These are phyloP conservation scores for Malbranchea zuffiana DNA, from an alignment of 2,329 filamentous ascomycete species.

Conservation along the genomic window DNA sequence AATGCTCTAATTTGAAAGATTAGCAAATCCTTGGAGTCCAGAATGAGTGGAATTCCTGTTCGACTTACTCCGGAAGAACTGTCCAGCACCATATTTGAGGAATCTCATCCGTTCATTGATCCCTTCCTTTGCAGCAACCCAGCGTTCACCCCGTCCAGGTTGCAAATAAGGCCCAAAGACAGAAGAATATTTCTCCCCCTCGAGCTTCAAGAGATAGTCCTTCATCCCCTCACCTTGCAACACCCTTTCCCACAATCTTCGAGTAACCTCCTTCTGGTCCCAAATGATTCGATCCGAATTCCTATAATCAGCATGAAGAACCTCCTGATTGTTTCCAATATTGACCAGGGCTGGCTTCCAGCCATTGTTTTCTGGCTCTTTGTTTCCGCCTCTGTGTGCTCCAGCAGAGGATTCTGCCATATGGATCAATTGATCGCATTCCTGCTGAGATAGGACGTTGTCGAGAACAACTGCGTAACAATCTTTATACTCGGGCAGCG, in stretches of 20 bases:
- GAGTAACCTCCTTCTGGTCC: slow-evolving; percentile 53
- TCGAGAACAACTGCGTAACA: slow-evolving; percentile 54
- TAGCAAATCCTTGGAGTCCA: neutral
- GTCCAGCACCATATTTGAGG: slow-evolving; percentile 57
- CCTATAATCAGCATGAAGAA: slow-evolving; percentile 46
- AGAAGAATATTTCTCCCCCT: neutral
- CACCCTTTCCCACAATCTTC: slow-evolving; percentile 50
- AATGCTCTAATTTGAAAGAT: slow-evolving; percentile 43
- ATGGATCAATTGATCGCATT: slow-evolving; percentile 50
- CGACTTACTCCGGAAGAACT: slow-evolving; percentile 53
- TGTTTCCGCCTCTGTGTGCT: neutral
- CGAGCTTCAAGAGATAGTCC: slow-evolving; percentile 31
- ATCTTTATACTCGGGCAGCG: slow-evolving; percentile 43
- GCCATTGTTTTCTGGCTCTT: slow-evolving; percentile 25
- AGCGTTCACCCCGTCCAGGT: neutral
- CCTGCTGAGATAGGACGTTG: slow-evolving; percentile 49
- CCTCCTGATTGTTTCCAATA: slow-evolving; percentile 51
- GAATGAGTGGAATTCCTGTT: neutral
- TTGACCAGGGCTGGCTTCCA: slow-evolving; percentile 64
- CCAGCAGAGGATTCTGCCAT: slow-evolving; percentile 34
- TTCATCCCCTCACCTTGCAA: slow-evolving; percentile 28
- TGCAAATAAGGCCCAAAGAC: neutral
- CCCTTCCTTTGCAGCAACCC: slow-evolving; percentile 19
- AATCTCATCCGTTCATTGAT: slow-evolving; percentile 68
- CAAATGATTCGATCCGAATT: slow-evolving; percentile 69